phyloP scores from a whole-genome alignment of 176 grass and related monocot species.

The Bonia amplexicaulis region DNA sequence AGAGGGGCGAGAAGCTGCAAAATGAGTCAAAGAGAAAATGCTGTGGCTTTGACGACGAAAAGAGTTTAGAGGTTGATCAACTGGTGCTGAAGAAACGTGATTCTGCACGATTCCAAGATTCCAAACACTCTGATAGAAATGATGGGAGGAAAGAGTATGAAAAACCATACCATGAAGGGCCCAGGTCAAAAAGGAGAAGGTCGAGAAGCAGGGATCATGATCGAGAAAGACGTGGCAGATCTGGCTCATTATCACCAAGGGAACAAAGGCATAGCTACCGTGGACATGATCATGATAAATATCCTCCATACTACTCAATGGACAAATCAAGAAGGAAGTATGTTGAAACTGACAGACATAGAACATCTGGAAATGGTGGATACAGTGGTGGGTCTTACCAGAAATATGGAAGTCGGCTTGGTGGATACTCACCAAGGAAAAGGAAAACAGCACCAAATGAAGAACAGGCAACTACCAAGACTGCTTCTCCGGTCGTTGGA shows the following conservation, averaged over 20 bases:
- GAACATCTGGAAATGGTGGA: slow-evolving; percentile 44
- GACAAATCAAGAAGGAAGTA: slow-evolving; percentile 61
- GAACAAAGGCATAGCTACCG: slow-evolving; percentile 43
- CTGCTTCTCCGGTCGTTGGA: slow-evolving; percentile 14
- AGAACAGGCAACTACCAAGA: slow-evolving; percentile 32
- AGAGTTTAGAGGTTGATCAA: slow-evolving; percentile 46
- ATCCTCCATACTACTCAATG: slow-evolving; percentile 25
- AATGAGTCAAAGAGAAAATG: slow-evolving; percentile 43
- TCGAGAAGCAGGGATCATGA: slow-evolving; percentile 61
- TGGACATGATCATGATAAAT: slow-evolving; percentile 35
- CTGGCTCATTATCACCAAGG: slow-evolving; percentile 51
- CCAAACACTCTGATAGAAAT: slow-evolving; percentile 49
- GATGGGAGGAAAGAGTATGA: slow-evolving; percentile 46
- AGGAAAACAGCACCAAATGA: slow-evolving; percentile 47
- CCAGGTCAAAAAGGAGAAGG: slow-evolving; percentile 71
- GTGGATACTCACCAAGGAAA: slow-evolving; percentile 93
- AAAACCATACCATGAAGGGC: slow-evolving; percentile 45
- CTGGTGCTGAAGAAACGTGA: slow-evolving; percentile 45
- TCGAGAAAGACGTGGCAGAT: slow-evolving; percentile 45
- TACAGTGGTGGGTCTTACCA: slow-evolving; percentile 46
- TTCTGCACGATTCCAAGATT: slow-evolving; percentile 32
- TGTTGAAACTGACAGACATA: slow-evolving; percentile 61
- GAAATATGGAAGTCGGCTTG: slow-evolving; percentile 59
- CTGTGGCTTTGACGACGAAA: slow-evolving; percentile 27
- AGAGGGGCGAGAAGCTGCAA: slow-evolving; percentile 37